Evolutionary conservation across 257 asterid species (phyloP), one percentile per base, ranked within the genome.

Genomic region (Fraxinus cuspidata): DNA sequence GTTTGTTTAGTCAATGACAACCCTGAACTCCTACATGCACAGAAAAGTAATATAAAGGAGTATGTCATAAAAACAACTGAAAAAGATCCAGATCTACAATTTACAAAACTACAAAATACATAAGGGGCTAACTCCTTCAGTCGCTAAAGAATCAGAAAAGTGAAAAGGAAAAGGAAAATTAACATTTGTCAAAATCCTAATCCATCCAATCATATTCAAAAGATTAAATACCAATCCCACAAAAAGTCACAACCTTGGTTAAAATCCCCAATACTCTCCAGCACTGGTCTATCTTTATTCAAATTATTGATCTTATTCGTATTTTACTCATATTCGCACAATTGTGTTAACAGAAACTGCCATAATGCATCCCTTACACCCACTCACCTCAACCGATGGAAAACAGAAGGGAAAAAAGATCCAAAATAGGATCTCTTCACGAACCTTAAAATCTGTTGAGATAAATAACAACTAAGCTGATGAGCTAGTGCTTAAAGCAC

Each of bases 11-110:
- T 84, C 42, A 80, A 71, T 51, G 83, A 76, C 3, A 79, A 76
- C 42, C 31, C 81, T 31, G 73, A 76, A 66, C 83, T 79, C 83
- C 90, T 88, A 28, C 80, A 81, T 19, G 73, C 42, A 81, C 75
- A 66, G 76, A 70, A 67, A 47, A 74, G 29, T 37, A 10, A 68
- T 42, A 10, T 58, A 51, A 72, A 73, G 15, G 76, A 42, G 68
- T 60, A 71, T 65, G 67, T 64, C 69, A 44, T 40, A 60, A 75
- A 25, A 72, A 32, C 53, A 70, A 7, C 49, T 69, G 51, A 47
- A n/a, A 21, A 80, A 27, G 38, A 70, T 18, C 27, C 13, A 10
- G 47, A 3, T 38, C 64, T 60, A 70, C 38, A 27, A 31, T 34
- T 7, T 19, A 65, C 18, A 15, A 53, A 27, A 27, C 47, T 70